Evolutionary conservation across 176 grass and related monocot genomes (phyloP).

Genomic region (Musa schizocarpa): DNA sequence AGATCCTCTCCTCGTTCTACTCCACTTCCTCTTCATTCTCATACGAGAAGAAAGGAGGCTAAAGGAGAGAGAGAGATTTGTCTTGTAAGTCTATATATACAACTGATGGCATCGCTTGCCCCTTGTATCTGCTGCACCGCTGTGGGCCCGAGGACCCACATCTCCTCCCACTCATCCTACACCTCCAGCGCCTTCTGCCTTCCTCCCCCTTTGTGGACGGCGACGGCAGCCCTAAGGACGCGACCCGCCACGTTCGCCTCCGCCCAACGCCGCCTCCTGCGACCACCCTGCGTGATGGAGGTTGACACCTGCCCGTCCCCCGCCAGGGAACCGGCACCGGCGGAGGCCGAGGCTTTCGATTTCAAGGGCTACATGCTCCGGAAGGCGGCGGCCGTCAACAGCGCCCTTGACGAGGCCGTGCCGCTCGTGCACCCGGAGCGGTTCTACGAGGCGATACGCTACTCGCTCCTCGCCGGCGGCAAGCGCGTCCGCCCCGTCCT

Average conservation of each 20-base stretch:
- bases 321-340: not conserved
- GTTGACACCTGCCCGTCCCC: not conserved
- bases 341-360: not conserved
- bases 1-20: no score
- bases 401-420: not conserved
- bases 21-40: no score
- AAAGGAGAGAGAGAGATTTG: no score
- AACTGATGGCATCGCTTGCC: not conserved
- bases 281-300: not conserved
- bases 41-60: no score
- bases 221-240: not conserved
- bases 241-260: not conserved
- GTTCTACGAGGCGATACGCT: not conserved
- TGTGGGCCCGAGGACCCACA: not conserved
- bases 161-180: not conserved
- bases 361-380: not conserved
- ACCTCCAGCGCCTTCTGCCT: not conserved
- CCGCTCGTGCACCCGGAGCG: not conserved
- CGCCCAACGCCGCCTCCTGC: not conserved
- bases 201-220: no score
- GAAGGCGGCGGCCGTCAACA: not conserved
- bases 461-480: constrained; percentile 2
- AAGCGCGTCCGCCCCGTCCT: not conserved
- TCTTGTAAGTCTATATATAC: no score
- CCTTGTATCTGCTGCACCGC: not conserved